phyloP scores from a whole-genome alignment of 2,329 filamentous ascomycete genomes.

The Endothia cerciana region DNA sequence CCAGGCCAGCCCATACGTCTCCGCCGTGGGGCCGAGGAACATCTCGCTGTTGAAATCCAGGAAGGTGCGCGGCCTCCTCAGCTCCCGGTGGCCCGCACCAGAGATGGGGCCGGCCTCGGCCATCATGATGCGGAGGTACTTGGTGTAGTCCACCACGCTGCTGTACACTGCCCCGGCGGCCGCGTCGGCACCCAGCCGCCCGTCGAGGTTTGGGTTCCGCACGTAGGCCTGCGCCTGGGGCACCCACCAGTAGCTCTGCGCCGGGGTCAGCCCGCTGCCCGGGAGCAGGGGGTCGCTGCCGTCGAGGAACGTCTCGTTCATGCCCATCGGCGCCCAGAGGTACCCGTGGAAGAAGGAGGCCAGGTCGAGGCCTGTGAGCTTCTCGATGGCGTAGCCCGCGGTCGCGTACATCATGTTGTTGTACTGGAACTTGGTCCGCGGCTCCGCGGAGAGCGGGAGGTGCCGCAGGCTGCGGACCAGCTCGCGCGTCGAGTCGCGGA shows the following conservation, averaged over 20 bases:
- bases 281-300: slow-evolving; percentile 36
- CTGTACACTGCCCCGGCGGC: slow-evolving; percentile 50
- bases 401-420: slow-evolving; percentile 55
- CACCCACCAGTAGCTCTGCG: slow-evolving; percentile 46
- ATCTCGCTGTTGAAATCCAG: slow-evolving; percentile 10
- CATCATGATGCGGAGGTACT: slow-evolving; percentile 41
- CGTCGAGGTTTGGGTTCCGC: slow-evolving; percentile 32
- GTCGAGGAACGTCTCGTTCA: slow-evolving; percentile 47
- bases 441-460: slow-evolving; percentile 48
- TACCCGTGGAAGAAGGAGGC: slow-evolving; percentile 44
- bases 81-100: slow-evolving; percentile 33
- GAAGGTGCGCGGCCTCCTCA: slow-evolving; percentile 32
- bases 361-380: slow-evolving; percentile 42
- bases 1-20: slow-evolving; percentile 29
- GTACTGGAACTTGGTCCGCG: slow-evolving; percentile 52
- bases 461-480: slow-evolving; percentile 49
- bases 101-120: slow-evolving; percentile 36
- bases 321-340: slow-evolving; percentile 51
- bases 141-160: slow-evolving; percentile 44
- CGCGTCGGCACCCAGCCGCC: slow-evolving; percentile 39
- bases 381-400: slow-evolving; percentile 51
- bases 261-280: background rate
- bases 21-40: slow-evolving; percentile 16
- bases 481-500: slow-evolving; percentile 37
- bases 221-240: slow-evolving; percentile 34